phyloP scores from a whole-genome alignment of 176 grass and related monocot species.

The Paspalum vaginatum region DNA sequence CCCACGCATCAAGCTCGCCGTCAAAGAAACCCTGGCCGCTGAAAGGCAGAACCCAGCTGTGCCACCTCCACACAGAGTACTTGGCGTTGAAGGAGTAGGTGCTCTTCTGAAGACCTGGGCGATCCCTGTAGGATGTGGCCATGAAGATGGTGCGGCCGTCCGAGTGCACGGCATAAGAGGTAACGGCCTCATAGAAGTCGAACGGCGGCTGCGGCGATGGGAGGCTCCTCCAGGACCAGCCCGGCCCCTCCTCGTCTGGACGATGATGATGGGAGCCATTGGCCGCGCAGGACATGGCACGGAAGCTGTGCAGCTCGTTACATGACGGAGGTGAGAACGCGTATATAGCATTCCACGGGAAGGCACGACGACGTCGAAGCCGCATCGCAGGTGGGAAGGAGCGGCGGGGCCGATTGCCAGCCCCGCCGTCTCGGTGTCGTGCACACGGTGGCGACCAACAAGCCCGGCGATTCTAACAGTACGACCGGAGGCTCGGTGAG shows the following conservation, averaged over 20 bases:
- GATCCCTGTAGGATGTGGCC: background rate
- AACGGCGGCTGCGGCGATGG: background rate
- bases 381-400: background rate
- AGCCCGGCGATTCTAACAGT: background rate
- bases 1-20: constrained; percentile 16
- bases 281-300: background rate
- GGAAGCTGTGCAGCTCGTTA: background rate
- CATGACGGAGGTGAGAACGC: background rate
- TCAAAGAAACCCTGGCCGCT: constrained; percentile 8
- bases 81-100: constrained; percentile 20
- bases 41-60: constrained; percentile 26
- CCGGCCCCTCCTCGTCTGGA: background rate
- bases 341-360: background rate
- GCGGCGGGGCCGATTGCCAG: constrained; percentile 9
- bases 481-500: background rate
- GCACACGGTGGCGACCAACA: background rate
- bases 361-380: background rate
- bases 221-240: background rate
- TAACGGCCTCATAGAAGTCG: background rate
- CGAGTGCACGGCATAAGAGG: constrained; percentile 11
- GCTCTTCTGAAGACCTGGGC: background rate
- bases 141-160: constrained; percentile 29
- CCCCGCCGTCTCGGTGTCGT: background rate
- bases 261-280: background rate
- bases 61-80: background rate